A percentile compares a stretch with the other conserved stretches of the same genome.
These are phyloP conservation scores for Grammothele lineata DNA, from an alignment of 768 basidiomycete genomes.

Conservation along the genomic window DNA sequence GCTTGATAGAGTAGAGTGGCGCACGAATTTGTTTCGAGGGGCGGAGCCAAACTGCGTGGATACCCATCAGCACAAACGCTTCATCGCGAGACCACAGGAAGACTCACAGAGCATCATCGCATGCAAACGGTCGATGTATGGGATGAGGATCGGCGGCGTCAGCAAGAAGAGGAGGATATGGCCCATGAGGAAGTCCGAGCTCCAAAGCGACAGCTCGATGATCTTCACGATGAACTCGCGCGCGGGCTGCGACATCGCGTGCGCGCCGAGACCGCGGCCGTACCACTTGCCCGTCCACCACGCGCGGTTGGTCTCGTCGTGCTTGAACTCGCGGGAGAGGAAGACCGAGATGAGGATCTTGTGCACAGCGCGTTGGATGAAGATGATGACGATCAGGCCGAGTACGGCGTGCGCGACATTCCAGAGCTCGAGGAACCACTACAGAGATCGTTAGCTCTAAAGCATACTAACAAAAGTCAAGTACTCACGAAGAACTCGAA, in stretches of 20 bases:
- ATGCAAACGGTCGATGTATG: conserved; percentile 89
- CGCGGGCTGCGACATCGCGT: conserved; percentile 96
- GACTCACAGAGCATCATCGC: conserved; percentile 87
- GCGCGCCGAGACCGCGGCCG: conserved; percentile 84
- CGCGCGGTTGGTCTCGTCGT: conserved; percentile 96
- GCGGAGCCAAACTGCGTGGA: conserved; percentile 78
- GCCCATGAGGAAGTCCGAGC: conserved; percentile 86
- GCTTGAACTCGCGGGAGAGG: conserved; percentile 97
- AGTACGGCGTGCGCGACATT: conserved; percentile 88
- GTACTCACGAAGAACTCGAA: conserved; percentile 89
- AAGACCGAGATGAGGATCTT: conserved; percentile 93
- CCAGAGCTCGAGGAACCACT: conserved; percentile 97
- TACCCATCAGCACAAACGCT: conserved; percentile 12
- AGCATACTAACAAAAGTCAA: neutral
- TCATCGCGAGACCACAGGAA: neutral
- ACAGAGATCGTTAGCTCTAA: no score
- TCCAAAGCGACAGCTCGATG: conserved; percentile 93
- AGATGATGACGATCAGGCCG: conserved; percentile 86
- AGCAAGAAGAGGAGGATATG: conserved; percentile 89
- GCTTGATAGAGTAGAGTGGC: conserved; percentile 85
- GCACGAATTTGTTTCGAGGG: conserved; percentile 93
- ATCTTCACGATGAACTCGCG: conserved; percentile 98
- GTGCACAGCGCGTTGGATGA: conserved; percentile 88
- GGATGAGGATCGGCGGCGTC: conserved; percentile 82
- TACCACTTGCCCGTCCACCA: conserved; percentile 99